Base-by-base conservation (phyloP, 768 basidiomycete species). In the Lentinula guzmanii region DNA sequence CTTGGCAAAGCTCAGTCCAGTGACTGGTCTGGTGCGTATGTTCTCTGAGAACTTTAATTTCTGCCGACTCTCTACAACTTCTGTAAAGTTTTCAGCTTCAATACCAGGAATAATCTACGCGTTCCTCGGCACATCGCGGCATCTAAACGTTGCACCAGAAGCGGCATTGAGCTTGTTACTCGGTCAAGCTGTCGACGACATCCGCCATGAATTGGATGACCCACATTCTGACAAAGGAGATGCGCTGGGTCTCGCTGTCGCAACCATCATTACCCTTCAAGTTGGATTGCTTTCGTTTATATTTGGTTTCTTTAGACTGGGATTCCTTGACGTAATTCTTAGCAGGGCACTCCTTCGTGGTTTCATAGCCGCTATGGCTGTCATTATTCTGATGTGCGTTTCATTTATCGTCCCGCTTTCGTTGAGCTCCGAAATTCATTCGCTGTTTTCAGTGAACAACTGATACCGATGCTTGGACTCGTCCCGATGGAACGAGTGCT, bases 291-390 rank as follows among this genome's bases (percentile, higher is more conserved):
- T 97, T 65, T 88, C 93, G 1, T 93, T 92, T 62, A 71, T 90
- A 28, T 80, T 97, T 34, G 95, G 95, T 2, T 83, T 96, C 67
- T 87, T 95, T 70, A 82, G 93, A 28, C 78, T 98, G 9, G 94
- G 95, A 2, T 96, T 96, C 73, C 85, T 96, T 58, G 95, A 98
- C 70, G 95, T 96, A 11, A 90, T 96, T 5, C 81, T 98, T 33
- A 93, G 91, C 67, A 86, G 93, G 57, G 92, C 94, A 3, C 79
- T 96, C 13, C 79, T 96, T 59, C 83, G 91, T 33, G 95, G 95
- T 2, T 95, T 96, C 70, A 83, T 96, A 50, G 86, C 87, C 1
- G 93, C 94, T 15, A 82, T 95, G 31, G 91, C 89, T 1, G 81
- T 90, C 6, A 87, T 98, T 46, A 95, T 98, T 67, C 79, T 89